phyloP scores from a whole-genome alignment of 257 asterid species.

The Solanum piurae region DNA sequence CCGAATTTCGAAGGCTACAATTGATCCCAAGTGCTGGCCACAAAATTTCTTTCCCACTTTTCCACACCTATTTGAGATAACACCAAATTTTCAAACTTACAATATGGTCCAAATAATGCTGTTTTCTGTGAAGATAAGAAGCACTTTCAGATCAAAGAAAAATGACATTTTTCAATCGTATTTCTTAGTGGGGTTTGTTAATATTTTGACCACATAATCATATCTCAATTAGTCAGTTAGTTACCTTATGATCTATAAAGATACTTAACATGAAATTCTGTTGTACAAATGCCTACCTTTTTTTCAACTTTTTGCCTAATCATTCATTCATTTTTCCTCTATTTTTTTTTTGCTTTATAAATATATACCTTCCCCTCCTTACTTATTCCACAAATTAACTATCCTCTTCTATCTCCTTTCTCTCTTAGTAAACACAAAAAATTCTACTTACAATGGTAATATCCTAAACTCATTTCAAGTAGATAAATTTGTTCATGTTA shows the following conservation, averaged over 20 bases:
- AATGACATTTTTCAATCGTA: not conserved
- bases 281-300: not conserved
- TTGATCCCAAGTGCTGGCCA: not conserved
- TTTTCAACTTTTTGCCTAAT: not conserved
- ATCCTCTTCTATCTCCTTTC: not conserved
- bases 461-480: not conserved
- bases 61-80: not conserved
- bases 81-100: not conserved
- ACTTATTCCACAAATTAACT: not conserved
- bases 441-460: not conserved
- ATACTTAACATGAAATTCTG: not conserved
- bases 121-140: not conserved
- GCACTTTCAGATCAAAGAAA: not conserved
- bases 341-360: not conserved
- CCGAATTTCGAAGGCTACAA: not conserved
- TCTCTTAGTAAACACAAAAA: not conserved
- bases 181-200: not conserved
- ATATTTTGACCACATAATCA: not conserved
- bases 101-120: not conserved
- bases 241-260: not conserved
- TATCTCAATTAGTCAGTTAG: not conserved
- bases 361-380: not conserved
- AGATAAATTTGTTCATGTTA: not conserved
- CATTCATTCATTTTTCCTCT: not conserved
- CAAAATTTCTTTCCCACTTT: not conserved